Evolutionary conservation across 177 flowering plant genomes (phyloP).

Genomic region (Vitis hybrid): DNA sequence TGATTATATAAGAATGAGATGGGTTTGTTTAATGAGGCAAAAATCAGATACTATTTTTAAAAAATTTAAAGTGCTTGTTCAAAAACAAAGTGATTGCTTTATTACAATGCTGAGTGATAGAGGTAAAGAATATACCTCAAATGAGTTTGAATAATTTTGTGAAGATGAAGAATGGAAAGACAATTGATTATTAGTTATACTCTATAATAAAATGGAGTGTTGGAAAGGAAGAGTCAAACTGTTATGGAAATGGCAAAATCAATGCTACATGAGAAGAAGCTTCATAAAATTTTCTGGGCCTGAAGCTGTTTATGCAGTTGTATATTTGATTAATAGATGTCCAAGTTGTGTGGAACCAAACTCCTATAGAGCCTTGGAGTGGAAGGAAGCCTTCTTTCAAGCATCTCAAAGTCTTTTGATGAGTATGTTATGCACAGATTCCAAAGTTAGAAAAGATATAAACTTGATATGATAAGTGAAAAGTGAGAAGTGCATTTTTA

Average conservation of each 20-base stretch:
- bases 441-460: too few relatives aligned
- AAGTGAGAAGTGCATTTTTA: not conserved
- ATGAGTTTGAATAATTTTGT: slow-evolving; percentile 3
- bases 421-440: too few relatives aligned
- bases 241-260: not conserved
- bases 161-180: not conserved
- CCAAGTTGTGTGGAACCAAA: not conserved
- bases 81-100: not conserved
- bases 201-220: not conserved
- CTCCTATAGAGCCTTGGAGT: slow-evolving; percentile 11
- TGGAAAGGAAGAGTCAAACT: not conserved
- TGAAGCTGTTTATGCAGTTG: slow-evolving; percentile 1
- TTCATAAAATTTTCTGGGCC: slow-evolving; percentile 1
- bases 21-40: not conserved
- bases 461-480: not conserved
- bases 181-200: slow-evolving; percentile 2
- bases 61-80: slow-evolving; percentile 2
- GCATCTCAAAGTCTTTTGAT: not conserved
- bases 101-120: not conserved
- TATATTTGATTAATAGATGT: not conserved
- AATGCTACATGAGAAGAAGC: not conserved
- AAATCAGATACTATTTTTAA: not conserved
- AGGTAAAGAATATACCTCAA: slow-evolving; percentile 1
- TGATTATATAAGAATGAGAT: not conserved
- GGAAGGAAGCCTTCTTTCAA: slow-evolving; percentile 6